phyloP scores from a whole-genome alignment of 441 rosid genomes.

The Aleurites moluccanus region DNA sequence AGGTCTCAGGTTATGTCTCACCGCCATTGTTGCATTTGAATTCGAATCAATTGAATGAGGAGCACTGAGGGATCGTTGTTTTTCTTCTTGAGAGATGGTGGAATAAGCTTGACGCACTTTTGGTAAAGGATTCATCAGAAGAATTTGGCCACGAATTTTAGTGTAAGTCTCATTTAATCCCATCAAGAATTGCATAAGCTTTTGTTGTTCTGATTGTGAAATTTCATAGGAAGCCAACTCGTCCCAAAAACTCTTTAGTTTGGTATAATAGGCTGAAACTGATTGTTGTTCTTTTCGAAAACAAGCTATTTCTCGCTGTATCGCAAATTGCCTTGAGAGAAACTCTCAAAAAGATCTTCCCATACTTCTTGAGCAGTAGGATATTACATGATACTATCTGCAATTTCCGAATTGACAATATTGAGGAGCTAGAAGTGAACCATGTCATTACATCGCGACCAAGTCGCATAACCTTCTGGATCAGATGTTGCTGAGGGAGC shows the following conservation, averaged over 20 bases:
- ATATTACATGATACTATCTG: background rate
- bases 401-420: background rate
- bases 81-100: conserved; percentile 3
- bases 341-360: background rate
- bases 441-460: background rate
- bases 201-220: conserved; percentile 3
- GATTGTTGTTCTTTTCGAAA: conserved; percentile 1
- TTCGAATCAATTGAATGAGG: background rate
- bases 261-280: background rate
- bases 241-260: conserved; percentile 14
- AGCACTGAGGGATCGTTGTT: background rate
- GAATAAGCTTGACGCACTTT: background rate
- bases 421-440: background rate
- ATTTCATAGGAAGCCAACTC: background rate
- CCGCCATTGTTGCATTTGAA: background rate
- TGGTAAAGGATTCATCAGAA: conserved; percentile 6
- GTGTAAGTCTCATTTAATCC: conserved; percentile 20
- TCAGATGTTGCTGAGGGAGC: background rate
- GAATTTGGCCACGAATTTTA: background rate
- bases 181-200: conserved; percentile 17
- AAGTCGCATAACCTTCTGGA: background rate
- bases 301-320: conserved; percentile 5
- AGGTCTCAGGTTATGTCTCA: too few relatives aligned
- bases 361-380: background rate
- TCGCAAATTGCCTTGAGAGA: conserved; percentile 2